phyloP scores from a whole-genome alignment of 257 asterid species.

The Nemophila menziesii region DNA sequence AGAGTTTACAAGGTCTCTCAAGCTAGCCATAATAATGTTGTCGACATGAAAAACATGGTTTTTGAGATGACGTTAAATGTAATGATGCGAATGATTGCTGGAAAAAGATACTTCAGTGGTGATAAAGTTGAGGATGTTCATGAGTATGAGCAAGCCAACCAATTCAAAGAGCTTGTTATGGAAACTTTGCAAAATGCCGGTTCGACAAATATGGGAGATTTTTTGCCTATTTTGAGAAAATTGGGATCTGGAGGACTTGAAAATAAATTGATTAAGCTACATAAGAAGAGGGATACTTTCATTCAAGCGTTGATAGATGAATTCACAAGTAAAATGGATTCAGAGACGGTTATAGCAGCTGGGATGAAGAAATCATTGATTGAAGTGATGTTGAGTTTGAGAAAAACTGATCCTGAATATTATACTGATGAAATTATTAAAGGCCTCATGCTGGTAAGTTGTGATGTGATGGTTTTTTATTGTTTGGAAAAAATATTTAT shows the following conservation, averaged over 20 bases:
- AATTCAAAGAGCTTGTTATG: too few species aligned
- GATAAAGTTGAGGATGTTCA: too few species aligned
- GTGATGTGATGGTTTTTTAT: too few species aligned
- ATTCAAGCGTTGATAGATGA: slow-evolving; percentile 18
- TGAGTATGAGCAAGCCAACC: too few species aligned
- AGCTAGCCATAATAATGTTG: background rate
- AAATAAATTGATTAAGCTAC: slow-evolving; percentile 8
- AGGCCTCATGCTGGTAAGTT: slow-evolving; percentile 8
- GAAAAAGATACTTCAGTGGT: slow-evolving; percentile 27
- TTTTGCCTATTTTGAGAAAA: slow-evolving; percentile 13
- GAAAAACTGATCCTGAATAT: slow-evolving; percentile 6
- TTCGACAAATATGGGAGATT: too few species aligned
- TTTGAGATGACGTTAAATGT: slow-evolving; percentile 26
- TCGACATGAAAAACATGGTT: slow-evolving; percentile 31
- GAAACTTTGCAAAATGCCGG: too few species aligned
- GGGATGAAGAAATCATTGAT: too few species aligned
- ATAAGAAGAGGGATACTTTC: slow-evolving; percentile 7
- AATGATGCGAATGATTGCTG: slow-evolving; percentile 31
- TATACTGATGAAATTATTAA: slow-evolving; percentile 9
- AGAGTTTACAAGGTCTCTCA: slow-evolving; percentile 13
- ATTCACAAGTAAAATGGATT: background rate
- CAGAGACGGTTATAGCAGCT: too few species aligned
- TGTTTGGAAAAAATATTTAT: too few species aligned
- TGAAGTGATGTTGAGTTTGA: slow-evolving; percentile 3
- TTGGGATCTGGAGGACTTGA: slow-evolving; percentile 8